Evolutionary conservation across 257 asterid genomes (phyloP).

Genomic region (Scutellaria baicalensis): DNA sequence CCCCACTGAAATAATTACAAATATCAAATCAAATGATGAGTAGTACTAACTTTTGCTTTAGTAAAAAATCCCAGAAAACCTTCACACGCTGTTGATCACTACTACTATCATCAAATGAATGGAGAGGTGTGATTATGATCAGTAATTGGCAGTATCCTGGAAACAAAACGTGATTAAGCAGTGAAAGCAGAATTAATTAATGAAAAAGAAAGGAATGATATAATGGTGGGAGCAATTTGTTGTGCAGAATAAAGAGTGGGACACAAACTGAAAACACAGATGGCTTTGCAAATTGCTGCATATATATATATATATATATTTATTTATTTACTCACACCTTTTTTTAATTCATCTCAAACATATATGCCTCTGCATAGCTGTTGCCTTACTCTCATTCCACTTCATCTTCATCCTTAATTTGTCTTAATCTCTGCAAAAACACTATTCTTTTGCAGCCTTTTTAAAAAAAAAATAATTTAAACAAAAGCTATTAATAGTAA

Average conservation of each 20-base stretch:
- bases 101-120: neutral
- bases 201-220: neutral
- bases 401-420: slow-evolving; percentile 11
- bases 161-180: slow-evolving; percentile 40
- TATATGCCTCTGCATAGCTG: slow-evolving; percentile 14
- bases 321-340: no score
- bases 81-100: slow-evolving; percentile 9
- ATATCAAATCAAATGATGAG: neutral
- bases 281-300: no score
- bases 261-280: slow-evolving; percentile 2
- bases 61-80: neutral
- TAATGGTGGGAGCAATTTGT: slow-evolving; percentile 8
- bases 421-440: slow-evolving; percentile 17
- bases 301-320: no score
- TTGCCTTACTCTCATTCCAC: slow-evolving; percentile 23
- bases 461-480: no score
- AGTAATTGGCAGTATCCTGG: slow-evolving; percentile 16
- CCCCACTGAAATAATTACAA: slow-evolving; percentile 13
- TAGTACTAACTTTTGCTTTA: neutral
- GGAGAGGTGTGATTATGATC: no score
- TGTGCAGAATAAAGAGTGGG: slow-evolving; percentile 12
- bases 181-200: neutral
- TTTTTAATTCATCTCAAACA: no score
- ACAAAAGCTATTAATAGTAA: no score
- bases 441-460: no score